Conservation (phyloP, 495 filamentous ascomycete species). For the Penicillium arizonense region DNA sequence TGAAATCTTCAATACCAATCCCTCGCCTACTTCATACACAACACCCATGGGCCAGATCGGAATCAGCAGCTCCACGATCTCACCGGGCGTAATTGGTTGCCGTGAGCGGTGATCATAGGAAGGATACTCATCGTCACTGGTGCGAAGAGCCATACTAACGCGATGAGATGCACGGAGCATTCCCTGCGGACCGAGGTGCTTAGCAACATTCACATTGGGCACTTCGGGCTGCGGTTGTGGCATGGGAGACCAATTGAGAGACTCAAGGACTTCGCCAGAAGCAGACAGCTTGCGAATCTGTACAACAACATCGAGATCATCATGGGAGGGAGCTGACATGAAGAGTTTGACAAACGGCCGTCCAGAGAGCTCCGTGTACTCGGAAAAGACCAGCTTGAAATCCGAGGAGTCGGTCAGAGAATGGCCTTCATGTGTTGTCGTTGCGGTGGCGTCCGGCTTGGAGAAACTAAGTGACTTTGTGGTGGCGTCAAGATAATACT, state of each 20-base stretch:
- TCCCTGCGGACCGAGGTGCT: constrained; percentile 16
- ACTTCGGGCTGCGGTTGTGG: constrained; percentile 5
- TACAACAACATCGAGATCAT: constrained; percentile 17
- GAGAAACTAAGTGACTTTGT: no score
- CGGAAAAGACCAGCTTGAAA: constrained; percentile 11
- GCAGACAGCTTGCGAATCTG: constrained; percentile 15
- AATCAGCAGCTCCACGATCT: constrained; percentile 9
- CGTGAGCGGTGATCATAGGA: constrained; percentile 6
- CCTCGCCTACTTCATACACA: constrained; percentile 20
- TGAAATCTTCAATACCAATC: constrained; percentile 12
- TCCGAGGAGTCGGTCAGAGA: constrained; percentile 8
- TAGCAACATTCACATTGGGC: constrained; percentile 15
- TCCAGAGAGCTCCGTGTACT: constrained; percentile 13
- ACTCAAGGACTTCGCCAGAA: constrained; percentile 2
- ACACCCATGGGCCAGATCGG: constrained; percentile 21
- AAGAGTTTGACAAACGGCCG: constrained; percentile 11
- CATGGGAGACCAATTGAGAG: constrained; percentile 14
- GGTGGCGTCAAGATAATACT: no score
- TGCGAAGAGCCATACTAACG: background rate
- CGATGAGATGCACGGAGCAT: constrained; percentile 17
- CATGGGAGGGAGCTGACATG: constrained; percentile 7
- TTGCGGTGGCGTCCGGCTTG: no score
- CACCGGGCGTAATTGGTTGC: constrained; percentile 3
- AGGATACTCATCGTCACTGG: constrained; percentile 1
- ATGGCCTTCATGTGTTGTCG: constrained; percentile 5